Conservation (phyloP, 495 filamentous ascomycete genomes). For the Evernia prunastri region DNA sequence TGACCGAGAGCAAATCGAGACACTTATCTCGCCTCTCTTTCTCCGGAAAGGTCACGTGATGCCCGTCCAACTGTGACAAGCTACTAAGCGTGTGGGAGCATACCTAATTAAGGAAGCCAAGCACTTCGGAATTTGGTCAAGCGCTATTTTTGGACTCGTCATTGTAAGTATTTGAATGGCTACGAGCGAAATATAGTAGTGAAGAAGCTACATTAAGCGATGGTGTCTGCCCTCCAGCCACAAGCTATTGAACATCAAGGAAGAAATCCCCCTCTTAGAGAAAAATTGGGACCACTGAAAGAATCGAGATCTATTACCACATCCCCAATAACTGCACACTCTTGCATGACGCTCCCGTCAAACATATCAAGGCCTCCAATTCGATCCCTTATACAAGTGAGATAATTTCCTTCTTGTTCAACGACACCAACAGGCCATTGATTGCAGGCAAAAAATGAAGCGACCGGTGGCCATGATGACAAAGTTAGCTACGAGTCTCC, state of each 20-base stretch:
- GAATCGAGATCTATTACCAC: background rate
- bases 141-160: background rate
- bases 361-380: slow-evolving; percentile 12
- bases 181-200: background rate
- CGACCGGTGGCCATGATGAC: background rate
- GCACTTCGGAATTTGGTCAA: background rate
- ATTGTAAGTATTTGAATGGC: slow-evolving; percentile 1
- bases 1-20: too few relatives aligned
- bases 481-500: background rate
- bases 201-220: slow-evolving; percentile 1
- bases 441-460: background rate
- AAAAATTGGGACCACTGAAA: slow-evolving; percentile 9
- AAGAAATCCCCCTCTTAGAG: background rate
- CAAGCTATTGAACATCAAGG: slow-evolving; percentile 4
- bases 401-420: slow-evolving; percentile 12
- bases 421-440: slow-evolving; percentile 8
- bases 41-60: background rate
- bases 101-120: background rate
- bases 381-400: slow-evolving; percentile 18
- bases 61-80: background rate
- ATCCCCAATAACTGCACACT: background rate
- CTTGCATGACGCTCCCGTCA: background rate
- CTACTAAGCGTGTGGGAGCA: background rate
- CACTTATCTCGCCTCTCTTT: too few relatives aligned
- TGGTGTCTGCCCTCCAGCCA: slow-evolving; percentile 1